Evolutionary conservation across 176 grass and related monocot species (phyloP), one percentile per base, ranked within the genome.

Genomic region (Echinochloa phyllopogon): DNA sequence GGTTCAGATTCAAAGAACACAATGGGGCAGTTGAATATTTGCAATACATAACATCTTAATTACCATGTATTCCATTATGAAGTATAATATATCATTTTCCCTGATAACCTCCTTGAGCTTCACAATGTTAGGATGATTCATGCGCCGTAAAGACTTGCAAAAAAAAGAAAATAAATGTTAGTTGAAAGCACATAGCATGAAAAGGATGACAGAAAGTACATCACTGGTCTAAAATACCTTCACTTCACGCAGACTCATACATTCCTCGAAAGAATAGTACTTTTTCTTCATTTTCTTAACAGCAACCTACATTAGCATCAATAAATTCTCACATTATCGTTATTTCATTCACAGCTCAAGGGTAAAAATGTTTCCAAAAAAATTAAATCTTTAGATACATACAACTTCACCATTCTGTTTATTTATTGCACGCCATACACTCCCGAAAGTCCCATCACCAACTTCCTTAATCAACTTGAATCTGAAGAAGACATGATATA

Each of bases 271-370:
- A 84, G 96, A 96, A 89, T 96, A 96, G 77, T 92, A 99, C 77
- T 99, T 99, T 80, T 85, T 94, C 88, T 99, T 99, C 96, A 99
- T 99, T 89, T 99, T 99, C 89, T 99, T 99, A 79, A 99, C 80
- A 0, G 96, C 96, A 61, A 99, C 96, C 96, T 99, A 87, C 63
- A 87, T 61, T 88, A 66, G 78, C 39, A 64, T 65, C 23, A 55
- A 71, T 24, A 50, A 38, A 87, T 70, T 55, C 47, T 87, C 24
- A 42, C 27, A 77, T 63, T 21, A 37, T 64, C 3, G 27, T 23
- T 52, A 29, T 83, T 84, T 50, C 65, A 79, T 20, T 78, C 51
- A 86, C 48, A 67, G 12, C 29, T 65, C 65, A 77, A 33, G 9
- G 9, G n/a, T 24, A 66, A 76, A 86, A 80, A 58, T 48, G 14